phyloP scores from a whole-genome alignment of 108 stramenopile species.

The Conticribra guillardii region DNA sequence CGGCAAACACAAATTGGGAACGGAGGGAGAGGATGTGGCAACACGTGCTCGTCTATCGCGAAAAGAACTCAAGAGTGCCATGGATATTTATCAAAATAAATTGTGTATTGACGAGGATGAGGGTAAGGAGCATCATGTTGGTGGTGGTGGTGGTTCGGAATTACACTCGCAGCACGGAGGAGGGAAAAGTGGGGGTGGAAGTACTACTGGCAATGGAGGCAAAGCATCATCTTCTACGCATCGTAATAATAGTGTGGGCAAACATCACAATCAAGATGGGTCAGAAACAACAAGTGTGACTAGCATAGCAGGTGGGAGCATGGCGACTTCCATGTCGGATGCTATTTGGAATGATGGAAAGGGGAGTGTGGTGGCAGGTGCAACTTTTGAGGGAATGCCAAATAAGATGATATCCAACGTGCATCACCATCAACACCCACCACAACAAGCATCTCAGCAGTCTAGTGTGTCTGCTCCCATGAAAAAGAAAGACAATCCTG shows the following conservation, averaged over 20 bases:
- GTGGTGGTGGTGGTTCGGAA: background rate
- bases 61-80: conserved; percentile 85
- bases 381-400: conserved; percentile 45
- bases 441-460: too few species aligned
- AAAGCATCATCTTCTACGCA: conserved; percentile 1
- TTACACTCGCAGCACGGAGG: background rate
- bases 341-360: conserved; percentile 21
- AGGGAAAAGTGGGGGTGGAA: background rate
- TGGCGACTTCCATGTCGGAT: conserved; percentile 20
- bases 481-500: conserved; percentile 26
- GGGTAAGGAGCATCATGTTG: background rate
- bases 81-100: conserved; percentile 86
- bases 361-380: conserved; percentile 19
- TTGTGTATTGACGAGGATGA: background rate
- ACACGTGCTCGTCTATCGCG: conserved; percentile 40
- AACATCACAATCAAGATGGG: conserved; percentile 1
- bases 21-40: conserved; percentile 2
- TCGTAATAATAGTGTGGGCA: background rate
- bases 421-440: conserved; percentile 29
- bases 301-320: conserved; percentile 23
- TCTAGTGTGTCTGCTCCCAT: background rate
- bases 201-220: background rate
- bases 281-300: conserved; percentile 35
- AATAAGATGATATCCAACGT: conserved; percentile 10
- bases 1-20: background rate